Base-by-base conservation (phyloP, 768 basidiomycete genomes). In the Tricholoma matsutake region DNA sequence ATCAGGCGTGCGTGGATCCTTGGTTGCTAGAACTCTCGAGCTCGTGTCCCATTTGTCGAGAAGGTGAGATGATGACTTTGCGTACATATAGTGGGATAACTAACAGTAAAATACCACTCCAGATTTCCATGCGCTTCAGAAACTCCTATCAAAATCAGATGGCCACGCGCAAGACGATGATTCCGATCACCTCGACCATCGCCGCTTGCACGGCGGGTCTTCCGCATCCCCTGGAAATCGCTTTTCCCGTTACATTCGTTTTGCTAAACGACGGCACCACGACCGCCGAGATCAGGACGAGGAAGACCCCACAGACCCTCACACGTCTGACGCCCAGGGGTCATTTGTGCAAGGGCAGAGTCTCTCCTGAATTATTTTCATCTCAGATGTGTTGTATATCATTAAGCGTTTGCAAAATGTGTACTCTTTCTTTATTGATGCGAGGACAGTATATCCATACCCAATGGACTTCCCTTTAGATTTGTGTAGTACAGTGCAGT, bases 11-110 rank as follows among this genome's bases (percentile, higher is more conserved):
- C 69, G 94, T 96, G 59, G 95, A 96, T 73, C 92, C 89, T 34
- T 96, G 96, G 96, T 76, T 98, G 43, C 79, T 98, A 51, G 87
- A 95, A 67, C 80, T 96, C 28, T 95, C 94, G 1, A 88, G 88
- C 60, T 89, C 91, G 32, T 97, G 96, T 74, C 96, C 96, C 5
- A 83, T 97, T 29, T 97, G 96, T 73, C 83, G 96, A 66, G 89
- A 95, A 75, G 94, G 93, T 93, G 65, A 53, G 81, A 69, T 18
- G 51, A 31, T 18, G 31, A 13, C 8, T 28, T 29, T 11, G 5
- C 22, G 22, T 14, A 18, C 7, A 39, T 9, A 1, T 37, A 31
- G 9, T 53, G 29, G 16, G 16, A 32, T 25, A 32, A 29, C 16
- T 28, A 29, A 51, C 7, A 6, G 6, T 52, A 34, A 34, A 25